A percentile compares a stretch with the other conserved stretches of the same genome.
These are phyloP conservation scores for Coemansia sp. DNA, from an alignment of 192 early-diverging fungal species.

Conservation along the genomic window DNA sequence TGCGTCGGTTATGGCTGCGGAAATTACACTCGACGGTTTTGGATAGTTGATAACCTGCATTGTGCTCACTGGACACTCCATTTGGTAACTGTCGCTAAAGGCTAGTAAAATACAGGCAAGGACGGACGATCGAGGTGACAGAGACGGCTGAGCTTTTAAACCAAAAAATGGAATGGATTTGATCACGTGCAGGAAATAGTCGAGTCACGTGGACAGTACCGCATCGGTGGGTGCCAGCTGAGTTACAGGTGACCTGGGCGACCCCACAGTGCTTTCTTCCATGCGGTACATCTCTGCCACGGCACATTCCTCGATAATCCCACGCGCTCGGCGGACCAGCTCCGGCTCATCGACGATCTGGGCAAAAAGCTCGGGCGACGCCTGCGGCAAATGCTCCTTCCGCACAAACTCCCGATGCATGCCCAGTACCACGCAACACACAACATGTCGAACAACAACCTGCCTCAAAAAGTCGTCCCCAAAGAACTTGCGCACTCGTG, in stretches of 20 bases:
- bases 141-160: neutral
- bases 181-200: neutral
- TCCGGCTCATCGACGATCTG: conserved; percentile 11
- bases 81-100: too few species aligned
- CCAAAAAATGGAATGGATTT: neutral
- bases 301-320: conserved; percentile 23
- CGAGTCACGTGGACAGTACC: neutral
- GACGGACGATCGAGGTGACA: too few species aligned
- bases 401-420: conserved; percentile 57
- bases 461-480: conserved; percentile 91
- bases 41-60: neutral
- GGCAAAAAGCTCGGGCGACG: conserved; percentile 30
- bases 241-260: conserved; percentile 8
- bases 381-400: conserved; percentile 31
- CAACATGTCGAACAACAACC: conserved; percentile 80
- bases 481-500: conserved; percentile 67
- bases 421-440: conserved; percentile 69
- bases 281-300: conserved; percentile 34
- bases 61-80: neutral
- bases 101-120: neutral
- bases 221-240: neutral
- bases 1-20: neutral
- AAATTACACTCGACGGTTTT: neutral
- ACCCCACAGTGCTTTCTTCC: conserved; percentile 7
- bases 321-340: conserved; percentile 22